These are phyloP conservation scores for Phytophthora cactorum DNA, from an alignment of 352 stramenopile genomes.

Conservation along the genomic window DNA sequence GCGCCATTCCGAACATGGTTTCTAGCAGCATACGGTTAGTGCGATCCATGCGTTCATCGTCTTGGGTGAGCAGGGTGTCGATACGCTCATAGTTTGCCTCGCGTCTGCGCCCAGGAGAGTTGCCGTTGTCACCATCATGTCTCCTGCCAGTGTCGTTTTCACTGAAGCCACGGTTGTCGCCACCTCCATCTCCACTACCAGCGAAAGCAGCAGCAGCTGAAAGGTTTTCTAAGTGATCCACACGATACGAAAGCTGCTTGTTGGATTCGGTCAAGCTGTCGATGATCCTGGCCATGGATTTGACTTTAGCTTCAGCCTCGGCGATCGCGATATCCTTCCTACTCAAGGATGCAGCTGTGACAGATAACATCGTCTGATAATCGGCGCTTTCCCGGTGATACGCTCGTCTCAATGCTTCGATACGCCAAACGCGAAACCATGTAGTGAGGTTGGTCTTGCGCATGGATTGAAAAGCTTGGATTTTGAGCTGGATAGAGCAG, in stretches of 20 bases:
- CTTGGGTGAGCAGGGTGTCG: slow-evolving; percentile 54
- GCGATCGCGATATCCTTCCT: slow-evolving; percentile 79
- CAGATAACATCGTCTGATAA: slow-evolving; percentile 84
- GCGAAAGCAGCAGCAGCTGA: slow-evolving; percentile 31
- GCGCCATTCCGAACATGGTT: slow-evolving; percentile 84
- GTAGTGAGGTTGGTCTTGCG: slow-evolving; percentile 60
- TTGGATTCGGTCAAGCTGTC: slow-evolving; percentile 84
- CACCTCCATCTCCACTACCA: slow-evolving; percentile 13
- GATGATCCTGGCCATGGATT: slow-evolving; percentile 78
- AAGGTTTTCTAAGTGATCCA: slow-evolving; percentile 71
- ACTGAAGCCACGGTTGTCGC: slow-evolving; percentile 12
- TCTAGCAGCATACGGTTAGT: slow-evolving; percentile 83
- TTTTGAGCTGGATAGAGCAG: slow-evolving; percentile 53
- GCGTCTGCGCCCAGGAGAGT: slow-evolving; percentile 18
- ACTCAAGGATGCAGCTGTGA: slow-evolving; percentile 74
- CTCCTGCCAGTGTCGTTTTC: slow-evolving; percentile 12
- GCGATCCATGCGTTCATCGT: slow-evolving; percentile 67
- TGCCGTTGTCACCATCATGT: neutral
- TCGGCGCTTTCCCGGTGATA: slow-evolving; percentile 82
- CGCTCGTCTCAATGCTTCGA: slow-evolving; percentile 68
- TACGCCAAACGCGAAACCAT: slow-evolving; percentile 74
- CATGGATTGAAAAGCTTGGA: slow-evolving; percentile 57
- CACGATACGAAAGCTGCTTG: slow-evolving; percentile 60
- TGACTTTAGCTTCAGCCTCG: slow-evolving; percentile 66
- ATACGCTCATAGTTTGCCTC: slow-evolving; percentile 62